Conservation (phyloP, 163 green algal genomes). For the Trebouxiophyceae sp. region DNA sequence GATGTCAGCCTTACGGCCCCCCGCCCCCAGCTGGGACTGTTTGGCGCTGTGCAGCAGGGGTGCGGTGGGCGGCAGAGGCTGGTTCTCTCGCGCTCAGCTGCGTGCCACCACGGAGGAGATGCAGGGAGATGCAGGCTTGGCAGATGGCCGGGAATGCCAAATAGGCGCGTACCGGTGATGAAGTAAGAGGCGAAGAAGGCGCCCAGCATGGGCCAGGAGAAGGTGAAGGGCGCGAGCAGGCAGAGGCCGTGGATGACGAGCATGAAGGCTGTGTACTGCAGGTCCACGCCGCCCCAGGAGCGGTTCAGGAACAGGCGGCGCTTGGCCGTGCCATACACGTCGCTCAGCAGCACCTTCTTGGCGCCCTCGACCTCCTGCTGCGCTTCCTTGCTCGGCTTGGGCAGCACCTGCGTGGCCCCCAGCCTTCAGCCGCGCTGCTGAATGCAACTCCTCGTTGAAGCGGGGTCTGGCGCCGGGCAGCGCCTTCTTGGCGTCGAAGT, state of each 20-base stretch:
- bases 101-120: too few species aligned
- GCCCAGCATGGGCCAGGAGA: slow-evolving; percentile 52
- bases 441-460: too few species aligned
- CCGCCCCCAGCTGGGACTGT: too few species aligned
- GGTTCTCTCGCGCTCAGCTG: too few species aligned
- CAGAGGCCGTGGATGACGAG: slow-evolving; percentile 71
- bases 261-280: slow-evolving; percentile 78
- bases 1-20: too few species aligned
- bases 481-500: slow-evolving; percentile 45
- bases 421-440: too few species aligned
- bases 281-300: slow-evolving; percentile 71
- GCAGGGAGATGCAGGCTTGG: too few species aligned
- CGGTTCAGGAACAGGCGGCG: slow-evolving; percentile 36
- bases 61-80: too few species aligned
- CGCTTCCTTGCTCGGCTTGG: slow-evolving; percentile 62
- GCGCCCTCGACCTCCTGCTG: slow-evolving; percentile 47
- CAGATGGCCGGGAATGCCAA: too few species aligned
- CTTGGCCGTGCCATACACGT: slow-evolving; percentile 49
- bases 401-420: slow-evolving; percentile 30
- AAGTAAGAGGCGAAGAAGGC: slow-evolving; percentile 32
- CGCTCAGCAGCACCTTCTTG: slow-evolving; percentile 50
- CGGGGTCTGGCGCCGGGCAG: too few species aligned
- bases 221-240: slow-evolving; percentile 79
- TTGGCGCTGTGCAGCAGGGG: too few species aligned
- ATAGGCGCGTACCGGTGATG: slow-evolving; percentile 15